These are phyloP conservation scores for Plasmodium relictum DNA, from an alignment of 169 alveolate genomes.

Conservation along the genomic window DNA sequence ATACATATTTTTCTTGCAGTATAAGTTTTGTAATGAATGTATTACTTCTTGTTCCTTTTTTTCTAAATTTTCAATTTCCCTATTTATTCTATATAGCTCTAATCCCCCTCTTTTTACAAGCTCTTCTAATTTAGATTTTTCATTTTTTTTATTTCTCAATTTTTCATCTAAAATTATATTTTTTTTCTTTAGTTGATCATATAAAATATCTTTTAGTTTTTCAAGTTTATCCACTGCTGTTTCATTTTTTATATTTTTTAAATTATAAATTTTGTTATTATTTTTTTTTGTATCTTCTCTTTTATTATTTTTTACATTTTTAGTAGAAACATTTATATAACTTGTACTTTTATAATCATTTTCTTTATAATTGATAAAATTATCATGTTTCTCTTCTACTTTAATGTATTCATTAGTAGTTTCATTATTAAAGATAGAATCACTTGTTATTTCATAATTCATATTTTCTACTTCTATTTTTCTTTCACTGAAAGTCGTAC, in stretches of 20 bases:
- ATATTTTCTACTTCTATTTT: no score
- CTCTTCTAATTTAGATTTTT: conserved; percentile 42
- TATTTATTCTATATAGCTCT: conserved; percentile 47
- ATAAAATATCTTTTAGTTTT: conserved; percentile 28
- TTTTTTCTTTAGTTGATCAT: conserved; percentile 44
- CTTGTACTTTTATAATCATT: no score
- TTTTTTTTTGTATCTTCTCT: neutral
- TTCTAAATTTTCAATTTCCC: conserved; percentile 46
- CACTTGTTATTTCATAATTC: no score
- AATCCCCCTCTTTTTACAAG: conserved; percentile 37
- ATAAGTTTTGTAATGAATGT: conserved; percentile 1
- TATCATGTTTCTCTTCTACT: no score
- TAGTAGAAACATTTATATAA: no score
- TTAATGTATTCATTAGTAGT: no score
- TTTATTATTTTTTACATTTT: neutral
- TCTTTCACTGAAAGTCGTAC: no score
- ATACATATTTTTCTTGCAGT: conserved; percentile 8
- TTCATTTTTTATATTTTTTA: neutral
- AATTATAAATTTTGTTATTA: neutral
- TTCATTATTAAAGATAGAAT: no score
- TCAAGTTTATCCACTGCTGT: neutral
- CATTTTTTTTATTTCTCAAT: conserved; percentile 22
- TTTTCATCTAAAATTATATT: conserved; percentile 24
- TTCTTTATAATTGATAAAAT: no score
- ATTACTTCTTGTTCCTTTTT: conserved; percentile 49